Evolutionary conservation across 768 basidiomycete species (phyloP), one percentile per base, ranked within the genome.

Genomic region (Trametes coccinea): DNA sequence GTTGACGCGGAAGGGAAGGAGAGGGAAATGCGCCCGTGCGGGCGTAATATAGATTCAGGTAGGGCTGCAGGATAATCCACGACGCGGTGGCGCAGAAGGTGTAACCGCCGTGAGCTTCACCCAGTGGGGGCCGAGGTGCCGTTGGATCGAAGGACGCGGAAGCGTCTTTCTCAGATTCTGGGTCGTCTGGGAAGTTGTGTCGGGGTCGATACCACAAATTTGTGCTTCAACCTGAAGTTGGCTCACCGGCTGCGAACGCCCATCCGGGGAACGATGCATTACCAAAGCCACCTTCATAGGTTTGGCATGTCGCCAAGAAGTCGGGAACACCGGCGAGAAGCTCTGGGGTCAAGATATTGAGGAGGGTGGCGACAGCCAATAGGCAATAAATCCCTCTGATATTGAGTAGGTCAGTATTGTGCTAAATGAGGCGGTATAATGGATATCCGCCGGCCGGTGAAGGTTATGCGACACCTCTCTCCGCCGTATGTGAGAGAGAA

Each of bases 91-190:
- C 86, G 71, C 97, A 99, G 73, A 93, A 97, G 0, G 96, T 93
- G 75, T 99, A 98, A 0, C 97, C 97, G 6, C 97, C 97, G 65
- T 99, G 97, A 0, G 97, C 95, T 75, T 99, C 97, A 9, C 96
- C 96, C 22, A 97, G 85, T 0, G 89, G 79, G 0, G 95, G 91
- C 0, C 89, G 82, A 1, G 87, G 82, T 2, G 73, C 71, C 2
- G 74, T 67, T 44, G 84, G 60, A 44, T 65, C 66, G 30, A 39
- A 54, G 2, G 58, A 46, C 4, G 16, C n/a, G 7, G 37, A 8
- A 17, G 58, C 7, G 6, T 4, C 29, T 8, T 27, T 49, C 13
- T 53, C 27, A 16, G 54, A 34, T 34, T 64, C 62, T 1, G 53
- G 48, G 27, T 60, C 62, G 17, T 60, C 62, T 56, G 56, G 17